phyloP scores from a whole-genome alignment of 805 yeast species.

The Cyberlindnera americana region DNA sequence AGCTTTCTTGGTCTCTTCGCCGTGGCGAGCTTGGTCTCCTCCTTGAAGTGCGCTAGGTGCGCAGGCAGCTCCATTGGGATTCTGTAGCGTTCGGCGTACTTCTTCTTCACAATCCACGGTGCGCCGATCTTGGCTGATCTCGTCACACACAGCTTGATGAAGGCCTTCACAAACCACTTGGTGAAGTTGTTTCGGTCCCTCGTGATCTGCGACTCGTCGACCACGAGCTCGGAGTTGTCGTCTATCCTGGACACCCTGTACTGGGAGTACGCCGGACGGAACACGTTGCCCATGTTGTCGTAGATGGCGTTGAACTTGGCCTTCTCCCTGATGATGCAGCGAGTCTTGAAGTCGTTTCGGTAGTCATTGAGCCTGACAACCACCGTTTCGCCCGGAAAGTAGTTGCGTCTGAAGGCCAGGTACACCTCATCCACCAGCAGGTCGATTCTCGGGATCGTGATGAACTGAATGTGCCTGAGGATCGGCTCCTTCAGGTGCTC shows the following conservation, averaged over 20 bases:
- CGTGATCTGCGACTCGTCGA: slow-evolving; percentile 67
- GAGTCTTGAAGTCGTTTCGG: slow-evolving; percentile 27
- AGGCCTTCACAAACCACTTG: slow-evolving; percentile 89
- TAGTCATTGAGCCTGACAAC: slow-evolving; percentile 42
- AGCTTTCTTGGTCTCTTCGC: slow-evolving; percentile 10
- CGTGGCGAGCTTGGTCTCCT: slow-evolving; percentile 24
- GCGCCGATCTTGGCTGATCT: slow-evolving; percentile 84
- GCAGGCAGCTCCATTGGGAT: slow-evolving; percentile 60
- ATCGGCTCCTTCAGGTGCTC: slow-evolving; percentile 90
- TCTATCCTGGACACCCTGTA: slow-evolving; percentile 64
- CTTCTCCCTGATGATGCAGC: slow-evolving; percentile 73
- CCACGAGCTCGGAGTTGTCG: slow-evolving; percentile 57
- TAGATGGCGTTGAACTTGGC: slow-evolving; percentile 62
- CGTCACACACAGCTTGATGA: slow-evolving; percentile 60
- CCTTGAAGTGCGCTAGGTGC: slow-evolving; percentile 37
- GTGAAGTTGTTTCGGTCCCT: slow-evolving; percentile 87
- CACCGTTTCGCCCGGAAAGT: slow-evolving; percentile 88
- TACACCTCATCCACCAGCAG: slow-evolving; percentile 86
- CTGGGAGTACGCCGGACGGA: slow-evolving; percentile 54
- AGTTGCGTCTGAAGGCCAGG: slow-evolving; percentile 70
- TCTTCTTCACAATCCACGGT: slow-evolving; percentile 89
- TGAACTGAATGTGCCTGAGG: slow-evolving; percentile 79
- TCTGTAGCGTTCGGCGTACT: slow-evolving; percentile 66
- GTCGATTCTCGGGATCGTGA: slow-evolving; percentile 77
- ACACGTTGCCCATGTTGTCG: slow-evolving; percentile 32